These are phyloP conservation scores for Phytophthora parvispora DNA, from an alignment of 352 stramenopile genomes.

Conservation along the genomic window DNA sequence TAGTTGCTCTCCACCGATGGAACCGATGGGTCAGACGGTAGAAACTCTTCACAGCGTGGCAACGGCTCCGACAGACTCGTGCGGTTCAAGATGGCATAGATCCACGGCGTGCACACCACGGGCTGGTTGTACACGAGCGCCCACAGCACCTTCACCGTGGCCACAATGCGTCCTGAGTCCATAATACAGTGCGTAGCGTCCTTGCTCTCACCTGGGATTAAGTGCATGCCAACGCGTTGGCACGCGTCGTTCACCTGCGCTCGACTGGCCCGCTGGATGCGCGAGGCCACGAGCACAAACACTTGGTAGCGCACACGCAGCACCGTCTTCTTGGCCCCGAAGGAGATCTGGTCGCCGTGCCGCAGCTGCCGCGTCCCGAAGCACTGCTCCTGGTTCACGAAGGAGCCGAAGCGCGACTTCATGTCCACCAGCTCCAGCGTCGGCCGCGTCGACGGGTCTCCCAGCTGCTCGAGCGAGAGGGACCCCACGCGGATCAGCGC, in stretches of 20 bases:
- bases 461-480: slow-evolving; percentile 69
- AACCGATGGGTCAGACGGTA: slow-evolving; percentile 68
- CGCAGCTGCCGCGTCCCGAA: slow-evolving; percentile 55
- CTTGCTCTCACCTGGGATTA: slow-evolving; percentile 62
- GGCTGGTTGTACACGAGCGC: slow-evolving; percentile 88
- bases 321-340: slow-evolving; percentile 86
- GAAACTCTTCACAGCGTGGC: slow-evolving; percentile 79
- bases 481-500: slow-evolving; percentile 78
- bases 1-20: slow-evolving; percentile 74
- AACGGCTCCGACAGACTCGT: slow-evolving; percentile 80
- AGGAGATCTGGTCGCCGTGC: slow-evolving; percentile 84
- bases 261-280: slow-evolving; percentile 71
- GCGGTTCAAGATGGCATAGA: slow-evolving; percentile 81
- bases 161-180: slow-evolving; percentile 83
- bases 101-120: slow-evolving; percentile 84
- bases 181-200: slow-evolving; percentile 89
- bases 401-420: slow-evolving; percentile 89
- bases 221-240: slow-evolving; percentile 85
- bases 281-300: slow-evolving; percentile 85
- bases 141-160: slow-evolving; percentile 90
- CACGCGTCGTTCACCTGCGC: slow-evolving; percentile 78
- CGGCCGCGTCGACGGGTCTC: slow-evolving; percentile 62
- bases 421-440: slow-evolving; percentile 81
- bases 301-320: slow-evolving; percentile 85
- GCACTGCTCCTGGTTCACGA: slow-evolving; percentile 85